Evolutionary conservation across 352 stramenopile genomes (phyloP).

Genomic region (Globisporangium spinosum): DNA sequence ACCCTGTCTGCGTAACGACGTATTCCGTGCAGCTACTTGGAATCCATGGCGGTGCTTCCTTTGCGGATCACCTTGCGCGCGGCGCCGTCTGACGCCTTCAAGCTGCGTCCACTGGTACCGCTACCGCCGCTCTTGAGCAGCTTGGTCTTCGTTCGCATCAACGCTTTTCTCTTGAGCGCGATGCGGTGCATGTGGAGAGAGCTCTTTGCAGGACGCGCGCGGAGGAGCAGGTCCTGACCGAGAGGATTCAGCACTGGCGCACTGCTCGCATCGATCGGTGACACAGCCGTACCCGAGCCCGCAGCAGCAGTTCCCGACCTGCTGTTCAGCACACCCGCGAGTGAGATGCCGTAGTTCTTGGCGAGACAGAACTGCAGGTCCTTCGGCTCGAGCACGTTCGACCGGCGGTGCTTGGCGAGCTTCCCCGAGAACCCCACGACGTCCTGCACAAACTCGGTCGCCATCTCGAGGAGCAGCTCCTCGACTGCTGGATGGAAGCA

Average conservation of each 20-base stretch:
- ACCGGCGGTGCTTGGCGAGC: slow-evolving; percentile 75
- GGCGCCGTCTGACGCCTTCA: slow-evolving; percentile 35
- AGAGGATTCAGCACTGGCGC: slow-evolving; percentile 41
- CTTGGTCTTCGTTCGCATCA: slow-evolving; percentile 49
- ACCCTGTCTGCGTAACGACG: not conserved
- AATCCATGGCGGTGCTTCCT: slow-evolving; percentile 25
- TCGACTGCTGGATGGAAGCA: slow-evolving; percentile 77
- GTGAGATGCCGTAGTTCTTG: slow-evolving; percentile 85
- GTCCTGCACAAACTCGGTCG: slow-evolving; percentile 72
- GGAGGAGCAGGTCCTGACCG: slow-evolving; percentile 52
- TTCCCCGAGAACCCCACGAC: slow-evolving; percentile 64
- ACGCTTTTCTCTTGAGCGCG: slow-evolving; percentile 68
- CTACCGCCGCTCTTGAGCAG: slow-evolving; percentile 39
- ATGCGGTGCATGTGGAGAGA: slow-evolving; percentile 84
- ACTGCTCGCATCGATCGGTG: not conserved
- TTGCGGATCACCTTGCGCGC: slow-evolving; percentile 55
- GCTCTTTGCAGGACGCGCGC: slow-evolving; percentile 58
- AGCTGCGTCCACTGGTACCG: slow-evolving; percentile 20
- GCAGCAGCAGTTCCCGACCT: not conserved
- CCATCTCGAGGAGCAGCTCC: slow-evolving; percentile 81
- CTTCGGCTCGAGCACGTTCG: slow-evolving; percentile 60
- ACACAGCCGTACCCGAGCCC: not conserved
- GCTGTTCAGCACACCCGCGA: slow-evolving; percentile 50
- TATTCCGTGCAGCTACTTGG: slow-evolving; percentile 25
- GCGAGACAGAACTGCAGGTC: slow-evolving; percentile 80